A percentile compares a stretch with the other conserved stretches of the same genome.
Evolutionary conservation across 2,329 filamentous ascomycete species (phyloP).

Genomic region (Exutisphaerella laricina): DNA sequence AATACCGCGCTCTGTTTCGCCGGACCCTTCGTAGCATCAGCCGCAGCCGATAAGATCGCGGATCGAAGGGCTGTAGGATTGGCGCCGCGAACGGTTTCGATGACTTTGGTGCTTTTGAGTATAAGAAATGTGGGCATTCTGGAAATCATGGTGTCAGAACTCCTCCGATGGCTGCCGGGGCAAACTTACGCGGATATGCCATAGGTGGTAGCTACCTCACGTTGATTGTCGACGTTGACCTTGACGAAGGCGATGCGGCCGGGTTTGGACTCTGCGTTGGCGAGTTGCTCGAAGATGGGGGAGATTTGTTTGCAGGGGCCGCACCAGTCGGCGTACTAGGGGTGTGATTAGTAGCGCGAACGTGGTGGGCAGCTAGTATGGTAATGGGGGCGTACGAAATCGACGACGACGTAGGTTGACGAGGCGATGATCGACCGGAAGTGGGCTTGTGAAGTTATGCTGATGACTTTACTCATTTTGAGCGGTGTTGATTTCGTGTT

Average conservation of each 20-base stretch:
- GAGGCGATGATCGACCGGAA: constrained; percentile 29
- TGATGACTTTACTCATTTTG: constrained; percentile 30
- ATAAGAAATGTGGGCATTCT: constrained; percentile 48
- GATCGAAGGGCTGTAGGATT: constrained; percentile 45
- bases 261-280: constrained; percentile 44
- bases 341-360: too few species aligned
- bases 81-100: constrained; percentile 45
- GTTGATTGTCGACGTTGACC: constrained; percentile 51
- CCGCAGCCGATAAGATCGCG: constrained; percentile 42
- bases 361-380: too few species aligned
- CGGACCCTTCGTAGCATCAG: constrained; percentile 36
- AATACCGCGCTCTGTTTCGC: constrained; percentile 34
- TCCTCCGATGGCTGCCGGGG: too few species aligned
- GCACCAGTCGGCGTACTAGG: constrained; percentile 45
- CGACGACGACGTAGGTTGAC: constrained; percentile 32
- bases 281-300: constrained; percentile 48
- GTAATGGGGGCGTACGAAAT: too few species aligned
- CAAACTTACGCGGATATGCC: constrained; percentile 42
- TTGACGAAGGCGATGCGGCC: constrained; percentile 49
- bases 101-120: constrained; percentile 39
- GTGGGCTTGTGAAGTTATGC: constrained; percentile 29
- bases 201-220: constrained; percentile 46
- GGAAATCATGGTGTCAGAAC: not conserved
- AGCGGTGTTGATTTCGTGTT: too few species aligned
- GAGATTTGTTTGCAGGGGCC: constrained; percentile 53